Evolutionary conservation across 2,329 filamentous ascomycete species (phyloP), one percentile per base, ranked within the genome.

Genomic region (Coniella vitis): DNA sequence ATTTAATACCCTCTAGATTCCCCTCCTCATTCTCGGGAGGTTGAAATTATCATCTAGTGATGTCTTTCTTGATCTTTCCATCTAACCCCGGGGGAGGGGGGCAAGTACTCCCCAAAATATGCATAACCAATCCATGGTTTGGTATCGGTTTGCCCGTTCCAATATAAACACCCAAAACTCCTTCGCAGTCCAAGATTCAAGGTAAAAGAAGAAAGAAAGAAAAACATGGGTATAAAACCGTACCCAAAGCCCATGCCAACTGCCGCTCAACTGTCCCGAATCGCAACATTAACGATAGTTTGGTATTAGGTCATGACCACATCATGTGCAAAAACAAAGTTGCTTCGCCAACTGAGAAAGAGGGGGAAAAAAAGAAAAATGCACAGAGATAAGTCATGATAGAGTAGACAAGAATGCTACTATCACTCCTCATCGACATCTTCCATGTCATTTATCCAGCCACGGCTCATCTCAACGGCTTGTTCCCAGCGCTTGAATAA

Each of bases 381-480:
- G n/a, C n/a, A n/a, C n/a, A n/a, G n/a, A n/a, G n/a, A n/a, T n/a
- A n/a, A n/a, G n/a, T n/a, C n/a, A n/a, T n/a, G n/a, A 8, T 4
- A 7, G 12, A 38, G 4, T 13, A 17, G 22, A 38, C 43, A 21
- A 19, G 21, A 44, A 13, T 16, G 40, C 14, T 12, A 20, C 19
- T 20, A 32, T 9, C 17, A 16, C 31, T 37, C 19, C 4, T 35
- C 16, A 36, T 32, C 48, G 25, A 19, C 50, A 29, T 58, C 49
- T 12, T 29, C 25, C 25, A 10, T 29, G 10, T 67, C 66, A 39
- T 60, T 64, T 38, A 76, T 66, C 76, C 75, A 79, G 4, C 75
- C 75, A 51, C 70, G 66, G 58, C 74, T 76, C 77, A 81, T 81
- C 56, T 79, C 69, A 0, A 81, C 76, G 9, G 77, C 78, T 57